Conservation (phyloP, 129 eudicot genomes). For the Arctium lappa region DNA sequence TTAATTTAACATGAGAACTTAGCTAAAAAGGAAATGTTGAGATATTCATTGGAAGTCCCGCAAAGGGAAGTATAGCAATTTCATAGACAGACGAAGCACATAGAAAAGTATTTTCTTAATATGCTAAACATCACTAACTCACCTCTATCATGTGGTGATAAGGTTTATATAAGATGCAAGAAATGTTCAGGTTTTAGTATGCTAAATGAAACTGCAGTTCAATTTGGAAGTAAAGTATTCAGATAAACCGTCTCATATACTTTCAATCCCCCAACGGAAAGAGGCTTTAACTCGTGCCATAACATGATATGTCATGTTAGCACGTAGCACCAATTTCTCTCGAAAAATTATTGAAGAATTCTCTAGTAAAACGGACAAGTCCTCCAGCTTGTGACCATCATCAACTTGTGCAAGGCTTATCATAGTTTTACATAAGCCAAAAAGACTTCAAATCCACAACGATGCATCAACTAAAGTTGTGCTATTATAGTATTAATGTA, state of each 20-base stretch:
- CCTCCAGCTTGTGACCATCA: background rate
- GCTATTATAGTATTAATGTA: background rate
- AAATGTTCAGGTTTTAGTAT: background rate
- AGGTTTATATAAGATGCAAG: background rate
- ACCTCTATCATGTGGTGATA: background rate
- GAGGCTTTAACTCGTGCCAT: background rate
- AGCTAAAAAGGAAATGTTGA: background rate
- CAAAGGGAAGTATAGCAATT: background rate
- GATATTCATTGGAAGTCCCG: background rate
- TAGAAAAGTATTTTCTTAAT: background rate
- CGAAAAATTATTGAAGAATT: background rate
- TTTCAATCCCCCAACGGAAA: too few species aligned
- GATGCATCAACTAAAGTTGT: background rate
- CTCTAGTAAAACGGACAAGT: background rate
- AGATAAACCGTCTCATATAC: background rate
- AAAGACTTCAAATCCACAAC: background rate
- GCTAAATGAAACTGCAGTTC: background rate
- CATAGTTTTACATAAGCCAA: background rate
- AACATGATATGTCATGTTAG: background rate
- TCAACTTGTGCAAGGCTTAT: background rate
- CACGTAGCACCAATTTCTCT: background rate
- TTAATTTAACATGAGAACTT: background rate
- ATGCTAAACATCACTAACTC: slow-evolving; percentile 1
- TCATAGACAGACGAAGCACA: background rate
- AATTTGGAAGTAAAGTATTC: background rate